Conservation (phyloP, 345 rosid species). For the Eucalyptus regnans region DNA sequence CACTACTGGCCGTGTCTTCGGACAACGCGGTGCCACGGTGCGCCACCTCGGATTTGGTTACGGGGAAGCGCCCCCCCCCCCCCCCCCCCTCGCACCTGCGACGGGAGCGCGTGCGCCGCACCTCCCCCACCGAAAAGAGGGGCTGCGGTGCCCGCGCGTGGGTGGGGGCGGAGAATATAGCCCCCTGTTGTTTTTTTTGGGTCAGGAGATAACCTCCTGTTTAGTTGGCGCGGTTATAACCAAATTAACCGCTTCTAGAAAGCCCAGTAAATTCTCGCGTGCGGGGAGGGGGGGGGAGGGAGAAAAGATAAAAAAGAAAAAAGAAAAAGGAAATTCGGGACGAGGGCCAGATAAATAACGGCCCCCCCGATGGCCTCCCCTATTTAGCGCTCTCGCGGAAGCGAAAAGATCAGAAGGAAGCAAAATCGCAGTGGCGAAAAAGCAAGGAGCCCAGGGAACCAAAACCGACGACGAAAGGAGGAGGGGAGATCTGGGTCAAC, state of each 20-base stretch:
- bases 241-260: neutral
- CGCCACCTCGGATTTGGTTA: neutral
- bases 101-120: neutral
- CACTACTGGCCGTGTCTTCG: neutral
- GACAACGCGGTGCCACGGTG: neutral
- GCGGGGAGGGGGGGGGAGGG: neutral
- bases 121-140: neutral
- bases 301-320: neutral
- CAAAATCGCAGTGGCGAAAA: neutral
- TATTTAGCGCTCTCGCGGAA: neutral
- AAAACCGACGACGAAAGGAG: neutral
- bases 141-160: neutral
- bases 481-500: constrained; percentile 10
- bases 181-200: neutral
- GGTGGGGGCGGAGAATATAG: neutral
- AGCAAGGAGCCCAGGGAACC: neutral
- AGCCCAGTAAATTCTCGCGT: neutral
- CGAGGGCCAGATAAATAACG: neutral
- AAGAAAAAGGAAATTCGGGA: neutral
- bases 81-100: neutral
- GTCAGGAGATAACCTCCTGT: neutral
- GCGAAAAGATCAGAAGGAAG: neutral
- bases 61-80: neutral
- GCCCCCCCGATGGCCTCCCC: neutral
- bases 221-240: neutral